A percentile compares a stretch with the other conserved stretches of the same genome.
These are phyloP conservation scores for Tetrapisispora pingtungensis DNA, from an alignment of 805 yeast species.

Conservation along the genomic window DNA sequence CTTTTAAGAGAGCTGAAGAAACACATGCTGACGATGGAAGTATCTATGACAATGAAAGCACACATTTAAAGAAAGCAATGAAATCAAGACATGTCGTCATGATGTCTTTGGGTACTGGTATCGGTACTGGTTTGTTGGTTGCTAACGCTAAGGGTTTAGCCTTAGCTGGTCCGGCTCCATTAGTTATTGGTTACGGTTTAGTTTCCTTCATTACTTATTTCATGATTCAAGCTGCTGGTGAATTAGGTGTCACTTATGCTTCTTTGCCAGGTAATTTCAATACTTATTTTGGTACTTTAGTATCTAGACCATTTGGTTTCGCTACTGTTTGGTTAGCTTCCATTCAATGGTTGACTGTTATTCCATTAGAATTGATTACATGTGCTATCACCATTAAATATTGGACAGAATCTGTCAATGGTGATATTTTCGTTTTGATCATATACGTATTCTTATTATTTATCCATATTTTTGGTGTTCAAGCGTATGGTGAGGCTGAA, in stretches of 20 bases:
- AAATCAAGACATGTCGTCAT: conserved; percentile 47
- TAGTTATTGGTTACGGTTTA: conserved; percentile 45
- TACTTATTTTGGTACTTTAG: conserved; percentile 32
- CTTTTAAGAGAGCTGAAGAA: conserved; percentile 18
- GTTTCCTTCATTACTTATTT: conserved; percentile 51
- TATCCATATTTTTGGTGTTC: conserved; percentile 51
- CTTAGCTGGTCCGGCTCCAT: conserved; percentile 37
- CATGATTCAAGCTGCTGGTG: conserved; percentile 44
- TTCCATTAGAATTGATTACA: conserved; percentile 58
- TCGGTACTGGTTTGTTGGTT: conserved; percentile 63
- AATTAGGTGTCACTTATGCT: conserved; percentile 33
- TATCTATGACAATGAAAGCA: conserved; percentile 5
- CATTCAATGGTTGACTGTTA: conserved; percentile 51
- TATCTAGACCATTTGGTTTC: conserved; percentile 62
- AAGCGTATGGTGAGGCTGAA: conserved; percentile 64
- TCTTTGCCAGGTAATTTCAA: conserved; percentile 35
- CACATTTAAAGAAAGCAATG: conserved; percentile 13
- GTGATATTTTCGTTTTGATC: conserved; percentile 48
- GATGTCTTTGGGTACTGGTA: conserved; percentile 77
- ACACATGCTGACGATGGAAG: conserved; percentile 12
- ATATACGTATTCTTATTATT: conserved; percentile 42
- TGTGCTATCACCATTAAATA: conserved; percentile 43
- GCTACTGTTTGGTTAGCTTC: conserved; percentile 65
- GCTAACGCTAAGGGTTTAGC: conserved; percentile 43
- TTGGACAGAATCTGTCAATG: conserved; percentile 38